A percentile compares a stretch with the other conserved stretches of the same genome.
phyloP scores from a whole-genome alignment of 2,329 filamentous ascomycete genomes.

The Trichoderma lentiforme region DNA sequence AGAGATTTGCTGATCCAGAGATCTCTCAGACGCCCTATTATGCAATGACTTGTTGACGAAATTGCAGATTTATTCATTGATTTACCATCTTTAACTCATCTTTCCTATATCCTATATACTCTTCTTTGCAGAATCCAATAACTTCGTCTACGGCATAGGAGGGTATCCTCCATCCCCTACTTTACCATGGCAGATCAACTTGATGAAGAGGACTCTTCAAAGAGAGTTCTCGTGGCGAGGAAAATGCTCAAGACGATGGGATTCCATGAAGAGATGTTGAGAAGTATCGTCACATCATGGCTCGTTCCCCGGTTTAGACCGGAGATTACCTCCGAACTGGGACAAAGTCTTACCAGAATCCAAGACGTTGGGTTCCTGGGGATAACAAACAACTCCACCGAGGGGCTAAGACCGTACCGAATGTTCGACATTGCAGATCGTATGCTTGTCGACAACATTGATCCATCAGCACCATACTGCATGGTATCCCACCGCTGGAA shows the following conservation, averaged over 20 bases:
- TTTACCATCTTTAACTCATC: no score
- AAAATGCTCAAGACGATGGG: slow-evolving; percentile 11
- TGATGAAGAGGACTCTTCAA: slow-evolving; percentile 2
- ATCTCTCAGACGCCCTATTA: neutral
- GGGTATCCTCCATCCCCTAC: neutral
- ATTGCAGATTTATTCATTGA: neutral
- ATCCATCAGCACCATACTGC: slow-evolving; percentile 8
- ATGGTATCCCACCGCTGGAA: slow-evolving; percentile 19
- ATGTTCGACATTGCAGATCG: slow-evolving; percentile 12
- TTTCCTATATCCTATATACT: no score
- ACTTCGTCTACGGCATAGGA: neutral
- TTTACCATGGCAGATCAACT: neutral
- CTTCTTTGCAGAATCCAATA: neutral
- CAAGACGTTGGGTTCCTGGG: slow-evolving; percentile 14
- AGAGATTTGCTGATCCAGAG: neutral
- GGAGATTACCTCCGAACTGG: neutral
- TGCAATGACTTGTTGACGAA: neutral
- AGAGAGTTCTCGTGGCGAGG: neutral
- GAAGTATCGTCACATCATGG: slow-evolving; percentile 14
- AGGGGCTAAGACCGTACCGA: neutral
- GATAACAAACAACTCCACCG: neutral
- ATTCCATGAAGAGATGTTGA: slow-evolving; percentile 9
- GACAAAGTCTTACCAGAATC: neutral
- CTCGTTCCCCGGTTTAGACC: slow-evolving; percentile 17
- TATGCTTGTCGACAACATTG: slow-evolving; percentile 3